A percentile compares a stretch with the other conserved stretches of the same genome.
These are phyloP conservation scores for Coniferiporia sulphurascens DNA, from an alignment of 1,284 basidiomycete genomes.

Conservation along the genomic window DNA sequence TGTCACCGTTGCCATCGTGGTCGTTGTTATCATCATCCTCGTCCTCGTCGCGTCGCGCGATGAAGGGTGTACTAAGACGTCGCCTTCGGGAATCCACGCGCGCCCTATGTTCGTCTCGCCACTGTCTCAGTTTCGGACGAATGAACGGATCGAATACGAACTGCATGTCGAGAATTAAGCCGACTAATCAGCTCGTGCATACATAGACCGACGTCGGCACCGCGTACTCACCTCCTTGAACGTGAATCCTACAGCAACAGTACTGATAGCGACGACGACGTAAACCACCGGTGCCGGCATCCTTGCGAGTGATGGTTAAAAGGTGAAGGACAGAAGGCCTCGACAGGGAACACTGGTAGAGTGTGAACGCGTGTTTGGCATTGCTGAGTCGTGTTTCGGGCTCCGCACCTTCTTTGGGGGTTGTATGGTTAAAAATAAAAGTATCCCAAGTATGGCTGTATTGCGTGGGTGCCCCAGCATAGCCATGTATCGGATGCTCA, in stretches of 20 bases:
- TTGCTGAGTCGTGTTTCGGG: too few relatives aligned
- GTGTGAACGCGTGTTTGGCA: background rate
- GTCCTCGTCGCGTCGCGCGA: background rate
- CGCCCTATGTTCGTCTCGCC: conserved; percentile 4
- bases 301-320: too few relatives aligned
- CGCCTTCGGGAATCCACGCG: background rate
- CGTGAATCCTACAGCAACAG: conserved; percentile 4
- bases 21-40: background rate
- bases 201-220: background rate
- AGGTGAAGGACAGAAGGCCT: too few relatives aligned
- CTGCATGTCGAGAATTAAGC: background rate
- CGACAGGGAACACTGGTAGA: too few relatives aligned
- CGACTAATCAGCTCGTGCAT: background rate
- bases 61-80: background rate
- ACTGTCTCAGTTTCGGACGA: conserved; percentile 3
- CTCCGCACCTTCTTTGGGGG: too few relatives aligned
- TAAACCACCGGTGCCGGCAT: conserved; percentile 16
- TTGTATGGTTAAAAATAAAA: too few relatives aligned
- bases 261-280: conserved; percentile 7
- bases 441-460: too few relatives aligned
- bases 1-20: background rate
- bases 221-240: conserved; percentile 13
- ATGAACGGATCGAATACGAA: conserved; percentile 14
- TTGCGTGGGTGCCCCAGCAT: too few relatives aligned
- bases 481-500: too few relatives aligned